Evolutionary conservation across 1,139 yeast genomes (phyloP).

Genomic region (Yamadazyma dendronema): DNA sequence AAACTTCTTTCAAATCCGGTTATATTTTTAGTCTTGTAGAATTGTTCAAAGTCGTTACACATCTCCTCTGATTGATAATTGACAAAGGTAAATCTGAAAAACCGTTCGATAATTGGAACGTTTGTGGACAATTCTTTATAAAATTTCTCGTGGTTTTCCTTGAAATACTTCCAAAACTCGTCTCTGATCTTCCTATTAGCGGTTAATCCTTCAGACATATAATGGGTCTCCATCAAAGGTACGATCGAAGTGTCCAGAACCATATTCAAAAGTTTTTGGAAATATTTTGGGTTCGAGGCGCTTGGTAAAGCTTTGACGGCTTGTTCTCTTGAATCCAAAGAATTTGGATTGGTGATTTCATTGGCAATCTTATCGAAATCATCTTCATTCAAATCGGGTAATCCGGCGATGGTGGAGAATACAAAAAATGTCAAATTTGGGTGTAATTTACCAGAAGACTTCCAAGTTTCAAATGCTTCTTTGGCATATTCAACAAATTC

Average conservation of each 20-base stretch:
- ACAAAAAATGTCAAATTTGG: conserved; percentile 59
- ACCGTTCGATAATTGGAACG: conserved; percentile 63
- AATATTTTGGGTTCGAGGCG: conserved; percentile 36
- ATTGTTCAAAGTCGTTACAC: conserved; percentile 43
- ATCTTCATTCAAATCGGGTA: conserved; percentile 35
- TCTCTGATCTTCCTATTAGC: conserved; percentile 49
- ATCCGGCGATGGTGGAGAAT: conserved; percentile 48
- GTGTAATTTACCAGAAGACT: conserved; percentile 34
- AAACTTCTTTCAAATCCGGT: conserved; percentile 62
- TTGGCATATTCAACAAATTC: conserved; percentile 48
- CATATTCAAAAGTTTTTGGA: conserved; percentile 36
- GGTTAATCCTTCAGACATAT: conserved; percentile 52
- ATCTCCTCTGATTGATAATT: conserved; percentile 45
- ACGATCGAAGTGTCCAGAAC: conserved; percentile 42
- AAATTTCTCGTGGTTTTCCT: conserved; percentile 50
- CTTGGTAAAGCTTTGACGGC: conserved; percentile 63
- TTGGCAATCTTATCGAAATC: conserved; percentile 48
- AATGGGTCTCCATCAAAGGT: conserved; percentile 74
- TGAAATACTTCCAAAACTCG: conserved; percentile 55
- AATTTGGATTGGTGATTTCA: conserved; percentile 54
- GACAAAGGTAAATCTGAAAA: conserved; percentile 52
- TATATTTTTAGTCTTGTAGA: conserved; percentile 56
- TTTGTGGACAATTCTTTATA: conserved; percentile 50
- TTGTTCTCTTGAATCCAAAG: conserved; percentile 67
- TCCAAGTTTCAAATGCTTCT: conserved; percentile 38